Evolutionary conservation across 345 rosid species (phyloP), one percentile per base, ranked within the genome.

Genomic region (Turnera subulata): DNA sequence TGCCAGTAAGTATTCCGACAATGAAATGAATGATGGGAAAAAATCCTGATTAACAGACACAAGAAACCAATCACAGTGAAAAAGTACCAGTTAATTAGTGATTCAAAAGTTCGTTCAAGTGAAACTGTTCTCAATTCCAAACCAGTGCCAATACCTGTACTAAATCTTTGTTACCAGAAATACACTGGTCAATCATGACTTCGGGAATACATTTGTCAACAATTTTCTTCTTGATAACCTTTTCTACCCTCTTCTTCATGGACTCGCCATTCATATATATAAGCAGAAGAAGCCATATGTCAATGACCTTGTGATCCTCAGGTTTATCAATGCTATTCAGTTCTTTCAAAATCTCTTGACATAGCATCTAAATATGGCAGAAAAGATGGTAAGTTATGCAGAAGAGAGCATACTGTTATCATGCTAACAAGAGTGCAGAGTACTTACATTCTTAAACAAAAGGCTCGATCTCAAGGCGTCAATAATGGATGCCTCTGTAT

Each of bases 301-400:
- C 97, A 25, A 86, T 82, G 53, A 76, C 81, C 69, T 82, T 86
- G 65, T 80, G 87, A 76, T 86, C 91, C 57, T 75, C 73, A 23
- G 97, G 91, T 59, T 73, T 82, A 56, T 80, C 72, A 39, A 89
- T 74, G 73, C 82, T 46, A 22, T 65, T 75, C 66, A 89, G 57
- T 80, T 82, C 88, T 73, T 82, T 89, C 65, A 86, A 54, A 58
- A 89, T 76, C 77, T 89, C 97, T 67, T 81, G 87, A 65, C 88
- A 79, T 56, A 89, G 87, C 57, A 82, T 75, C 97, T 89, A 67
- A 29, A 49, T 26, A 58, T 33, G 38, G 43, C 59, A 68, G 43
- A 53, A 73, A 58, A 57, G 45, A 1, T 50, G 26, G 20, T 25
- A 40, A 13, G 13, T 59, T 5, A 54, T 40, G 54, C 46, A 13